Conservation (phyloP, 2,329 filamentous ascomycete genomes). For the Alternaria solani region DNA sequence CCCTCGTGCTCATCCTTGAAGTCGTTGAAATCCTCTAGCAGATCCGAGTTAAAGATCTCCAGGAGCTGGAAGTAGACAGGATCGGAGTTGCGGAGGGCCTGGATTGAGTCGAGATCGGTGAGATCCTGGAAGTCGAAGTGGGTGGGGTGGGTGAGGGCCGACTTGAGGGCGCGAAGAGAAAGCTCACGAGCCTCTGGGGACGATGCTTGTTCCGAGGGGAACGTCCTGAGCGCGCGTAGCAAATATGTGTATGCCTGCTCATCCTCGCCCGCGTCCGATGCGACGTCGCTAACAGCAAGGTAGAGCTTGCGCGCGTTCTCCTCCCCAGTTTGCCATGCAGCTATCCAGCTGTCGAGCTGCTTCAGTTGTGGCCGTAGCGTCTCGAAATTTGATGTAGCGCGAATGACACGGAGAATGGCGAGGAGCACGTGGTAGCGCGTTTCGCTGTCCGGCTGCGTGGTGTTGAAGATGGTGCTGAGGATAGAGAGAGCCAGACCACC, state of each 20-base stretch:
- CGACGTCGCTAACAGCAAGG: constrained; percentile 81
- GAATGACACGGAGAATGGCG: constrained; percentile 85
- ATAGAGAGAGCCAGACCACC: constrained; percentile 86
- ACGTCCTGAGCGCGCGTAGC: constrained; percentile 77
- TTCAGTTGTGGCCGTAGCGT: constrained; percentile 83
- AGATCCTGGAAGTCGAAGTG: constrained; percentile 79
- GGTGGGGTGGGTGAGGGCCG: constrained; percentile 69
- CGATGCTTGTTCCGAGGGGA: constrained; percentile 67
- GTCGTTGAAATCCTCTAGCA: constrained; percentile 93
- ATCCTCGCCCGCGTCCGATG: constrained; percentile 78
- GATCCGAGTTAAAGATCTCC: constrained; percentile 93
- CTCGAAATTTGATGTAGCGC: constrained; percentile 74
- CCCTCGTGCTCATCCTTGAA: constrained; percentile 91
- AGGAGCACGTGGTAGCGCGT: constrained; percentile 90
- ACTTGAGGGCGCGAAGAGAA: constrained; percentile 70
- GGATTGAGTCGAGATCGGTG: constrained; percentile 76
- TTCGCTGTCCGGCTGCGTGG: constrained; percentile 74
- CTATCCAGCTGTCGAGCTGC: constrained; percentile 82
- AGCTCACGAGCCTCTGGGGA: constrained; percentile 65
- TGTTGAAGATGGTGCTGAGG: constrained; percentile 96
- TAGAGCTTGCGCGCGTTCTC: constrained; percentile 87
- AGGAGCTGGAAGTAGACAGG: constrained; percentile 88
- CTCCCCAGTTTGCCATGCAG: constrained; percentile 80
- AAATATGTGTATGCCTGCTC: constrained; percentile 79
- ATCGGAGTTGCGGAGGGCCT: constrained; percentile 85